Evolutionary conservation across 257 asterid genomes (phyloP), one percentile per base, ranked within the genome.

Genomic region (Pogostemon cablin): DNA sequence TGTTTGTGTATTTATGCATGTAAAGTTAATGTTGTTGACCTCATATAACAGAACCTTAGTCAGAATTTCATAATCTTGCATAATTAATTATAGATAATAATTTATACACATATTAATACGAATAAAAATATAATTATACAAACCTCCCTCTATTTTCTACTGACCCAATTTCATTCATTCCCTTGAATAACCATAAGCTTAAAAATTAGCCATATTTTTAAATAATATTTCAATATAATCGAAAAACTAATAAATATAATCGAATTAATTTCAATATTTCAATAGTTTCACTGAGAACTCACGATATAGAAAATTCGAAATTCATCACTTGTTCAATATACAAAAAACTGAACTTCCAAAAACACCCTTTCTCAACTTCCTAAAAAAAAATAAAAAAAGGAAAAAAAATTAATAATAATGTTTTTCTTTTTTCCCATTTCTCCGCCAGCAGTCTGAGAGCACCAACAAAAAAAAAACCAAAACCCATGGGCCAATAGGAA

Each of bases 371-470:
- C 32, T 50, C 66, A 44, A 4, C 4, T 37, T n/a, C 12, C 48
- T 52, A 35, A 49, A 52, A 3, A 15, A 11, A 15, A 43, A 65
- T 4, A 32, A 2, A 10, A 2, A 12, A 4, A 10, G 20, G 3
- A 44, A 9, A 38, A 8, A 37, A 66, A 61, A 7, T 38, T 10
- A 60, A 32, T 39, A 62, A 4, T 9, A 42, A 63, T 25, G 32
- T 25, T 25, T 25, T 25, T 25, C 32, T 25, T 25, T 68, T 49
- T 75, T 62, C 79, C 76, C 55, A 59, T 63, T 68, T 53, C 79
- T 80, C 81, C 68, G 84, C 85, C 79, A 62, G 77, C 75, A 69
- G 59, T 55, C 68, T 49, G 68, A 77, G 66, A 79, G 48, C 65
- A 56, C 73, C 72, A 76, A 75, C 15, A 35, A 55, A 55, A 20